Conservation (phyloP, 2,329 filamentous ascomycete species). For the Pseudogymnoascus sp. region DNA sequence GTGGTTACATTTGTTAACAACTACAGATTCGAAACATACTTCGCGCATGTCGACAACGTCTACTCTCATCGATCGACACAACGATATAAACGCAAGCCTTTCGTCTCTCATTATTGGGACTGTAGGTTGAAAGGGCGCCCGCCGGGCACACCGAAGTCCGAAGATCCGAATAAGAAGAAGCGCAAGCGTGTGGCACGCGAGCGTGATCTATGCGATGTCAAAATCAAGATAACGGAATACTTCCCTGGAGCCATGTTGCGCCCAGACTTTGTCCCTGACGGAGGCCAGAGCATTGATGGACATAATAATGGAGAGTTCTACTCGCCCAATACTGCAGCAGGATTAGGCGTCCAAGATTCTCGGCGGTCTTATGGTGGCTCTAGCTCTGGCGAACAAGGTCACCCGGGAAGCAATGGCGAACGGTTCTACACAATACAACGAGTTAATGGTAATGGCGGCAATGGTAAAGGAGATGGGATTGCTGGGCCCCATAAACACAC, state of each 20-base stretch:
- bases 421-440: constrained; percentile 67
- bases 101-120: constrained; percentile 78
- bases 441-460: constrained; percentile 68
- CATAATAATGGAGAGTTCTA: constrained; percentile 24
- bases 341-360: constrained; percentile 8
- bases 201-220: constrained; percentile 74
- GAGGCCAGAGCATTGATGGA: constrained; percentile 16
- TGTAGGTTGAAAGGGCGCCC: constrained; percentile 73
- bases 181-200: constrained; percentile 67
- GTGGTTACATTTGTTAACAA: constrained; percentile 11
- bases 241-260: constrained; percentile 44
- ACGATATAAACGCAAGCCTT: constrained; percentile 72
- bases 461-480: constrained; percentile 61
- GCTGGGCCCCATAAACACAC: constrained; percentile 67
- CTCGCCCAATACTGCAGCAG: constrained; percentile 11
- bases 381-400: constrained; percentile 26
- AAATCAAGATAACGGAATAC: constrained; percentile 79
- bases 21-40: constrained; percentile 66
- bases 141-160: constrained; percentile 69
- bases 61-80: constrained; percentile 80
- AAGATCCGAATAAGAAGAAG: constrained; percentile 75
- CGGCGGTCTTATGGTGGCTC: constrained; percentile 8
- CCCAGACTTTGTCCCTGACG: constrained; percentile 26
- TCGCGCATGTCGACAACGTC: constrained; percentile 75
- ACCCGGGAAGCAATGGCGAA: constrained; percentile 41